These are phyloP conservation scores for Aleurites moluccanus DNA, from an alignment of 441 rosid genomes.

Conservation along the genomic window DNA sequence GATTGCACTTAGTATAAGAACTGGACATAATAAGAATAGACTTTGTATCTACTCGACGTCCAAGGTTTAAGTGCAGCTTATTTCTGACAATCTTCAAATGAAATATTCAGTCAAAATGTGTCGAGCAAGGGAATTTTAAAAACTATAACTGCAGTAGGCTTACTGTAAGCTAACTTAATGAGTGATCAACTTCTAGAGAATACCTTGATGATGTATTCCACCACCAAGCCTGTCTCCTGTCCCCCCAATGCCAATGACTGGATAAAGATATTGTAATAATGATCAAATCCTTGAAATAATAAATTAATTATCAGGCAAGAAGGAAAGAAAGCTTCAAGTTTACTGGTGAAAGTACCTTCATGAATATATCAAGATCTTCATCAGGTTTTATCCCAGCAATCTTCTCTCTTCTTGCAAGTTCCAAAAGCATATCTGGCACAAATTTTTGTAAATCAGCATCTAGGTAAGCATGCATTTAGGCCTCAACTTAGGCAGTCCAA, in stretches of 20 bases:
- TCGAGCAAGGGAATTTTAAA: neutral
- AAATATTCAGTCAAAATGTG: neutral
- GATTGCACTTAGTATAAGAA: neutral
- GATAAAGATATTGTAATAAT: constrained; percentile 23
- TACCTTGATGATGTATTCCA: constrained; percentile 98
- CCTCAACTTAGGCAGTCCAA: neutral
- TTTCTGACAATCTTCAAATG: neutral
- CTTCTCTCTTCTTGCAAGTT: constrained; percentile 95
- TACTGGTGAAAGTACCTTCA: constrained; percentile 65
- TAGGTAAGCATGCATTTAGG: constrained; percentile 8
- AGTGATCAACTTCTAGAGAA: constrained; percentile 29
- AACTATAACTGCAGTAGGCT: neutral
- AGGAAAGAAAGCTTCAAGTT: constrained; percentile 13
- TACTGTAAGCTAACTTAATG: neutral
- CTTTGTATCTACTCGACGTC: neutral
- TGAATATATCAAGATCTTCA: constrained; percentile 98
- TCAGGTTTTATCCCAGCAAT: constrained; percentile 90
- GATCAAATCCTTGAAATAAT: constrained; percentile 21
- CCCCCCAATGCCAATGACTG: constrained; percentile 94
- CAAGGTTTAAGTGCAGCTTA: neutral
- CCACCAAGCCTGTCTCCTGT: constrained; percentile 74
- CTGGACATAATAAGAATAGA: neutral
- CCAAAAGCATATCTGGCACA: constrained; percentile 83
- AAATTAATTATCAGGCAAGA: constrained; percentile 3
- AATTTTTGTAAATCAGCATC: constrained; percentile 31